These are phyloP conservation scores for Xylaria longipes DNA, from an alignment of 495 filamentous ascomycete species.

Conservation along the genomic window DNA sequence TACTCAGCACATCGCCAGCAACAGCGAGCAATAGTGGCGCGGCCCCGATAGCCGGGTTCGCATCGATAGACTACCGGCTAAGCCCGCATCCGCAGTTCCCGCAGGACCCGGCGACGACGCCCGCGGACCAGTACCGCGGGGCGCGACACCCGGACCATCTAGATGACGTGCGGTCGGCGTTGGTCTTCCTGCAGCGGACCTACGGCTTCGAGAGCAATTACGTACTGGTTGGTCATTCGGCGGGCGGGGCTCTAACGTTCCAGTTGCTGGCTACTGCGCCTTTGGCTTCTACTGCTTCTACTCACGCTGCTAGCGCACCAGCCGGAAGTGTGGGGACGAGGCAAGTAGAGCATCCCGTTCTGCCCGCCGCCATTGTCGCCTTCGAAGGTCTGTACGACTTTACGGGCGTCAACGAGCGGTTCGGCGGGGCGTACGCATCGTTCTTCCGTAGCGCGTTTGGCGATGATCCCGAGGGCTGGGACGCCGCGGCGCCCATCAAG, in stretches of 20 bases:
- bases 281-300: neutral
- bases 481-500: constrained; percentile 35
- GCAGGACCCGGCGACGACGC: constrained; percentile 47
- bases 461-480: constrained; percentile 33
- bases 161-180: constrained; percentile 67
- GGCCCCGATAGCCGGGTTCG: constrained; percentile 64
- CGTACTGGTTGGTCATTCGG: constrained; percentile 77
- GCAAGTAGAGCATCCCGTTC: constrained; percentile 45
- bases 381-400: constrained; percentile 43
- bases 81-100: constrained; percentile 71
- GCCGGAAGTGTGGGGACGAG: constrained; percentile 36
- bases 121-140: constrained; percentile 45
- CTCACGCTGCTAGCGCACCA: neutral
- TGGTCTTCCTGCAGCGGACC: constrained; percentile 64
- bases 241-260: constrained; percentile 75
- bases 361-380: constrained; percentile 35
- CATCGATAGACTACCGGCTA: constrained; percentile 81
- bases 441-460: constrained; percentile 38
- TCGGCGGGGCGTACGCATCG: constrained; percentile 30
- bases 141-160: constrained; percentile 78
- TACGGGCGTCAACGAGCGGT: constrained; percentile 33
- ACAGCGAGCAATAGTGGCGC: neutral
- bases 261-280: constrained; percentile 58
- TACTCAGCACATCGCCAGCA: constrained; percentile 42
- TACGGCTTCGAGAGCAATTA: constrained; percentile 60